phyloP scores from a whole-genome alignment of 1,139 yeast genomes.

The Suhomyces maxii region DNA sequence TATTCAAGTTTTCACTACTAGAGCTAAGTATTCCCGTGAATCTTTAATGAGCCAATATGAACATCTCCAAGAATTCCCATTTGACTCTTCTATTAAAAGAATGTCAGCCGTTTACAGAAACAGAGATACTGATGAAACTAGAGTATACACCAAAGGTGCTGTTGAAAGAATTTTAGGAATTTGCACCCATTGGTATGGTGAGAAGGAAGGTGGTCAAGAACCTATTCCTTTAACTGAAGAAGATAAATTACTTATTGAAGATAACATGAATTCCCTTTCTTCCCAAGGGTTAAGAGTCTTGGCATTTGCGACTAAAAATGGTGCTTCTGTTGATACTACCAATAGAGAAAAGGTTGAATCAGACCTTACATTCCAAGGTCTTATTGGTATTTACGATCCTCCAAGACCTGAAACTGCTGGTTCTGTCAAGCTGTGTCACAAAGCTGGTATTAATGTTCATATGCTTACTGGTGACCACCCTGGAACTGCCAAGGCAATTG shows the following conservation, averaged over 20 bases:
- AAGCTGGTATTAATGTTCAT: slow-evolving; percentile 54
- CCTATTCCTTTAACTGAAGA: slow-evolving; percentile 24
- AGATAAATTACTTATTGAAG: slow-evolving; percentile 25
- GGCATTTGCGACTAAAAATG: slow-evolving; percentile 39
- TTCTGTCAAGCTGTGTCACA: slow-evolving; percentile 46
- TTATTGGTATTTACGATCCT: slow-evolving; percentile 55
- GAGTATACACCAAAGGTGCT: slow-evolving; percentile 52
- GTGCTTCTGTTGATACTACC: slow-evolving; percentile 3
- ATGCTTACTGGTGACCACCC: slow-evolving; percentile 59
- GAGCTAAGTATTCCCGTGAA: slow-evolving; percentile 26
- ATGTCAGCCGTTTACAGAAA: slow-evolving; percentile 46
- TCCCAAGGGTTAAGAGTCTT: slow-evolving; percentile 47
- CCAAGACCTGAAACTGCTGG: slow-evolving; percentile 52
- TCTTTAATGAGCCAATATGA: slow-evolving; percentile 15
- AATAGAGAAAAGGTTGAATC: slow-evolving; percentile 32
- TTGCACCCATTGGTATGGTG: slow-evolving; percentile 35
- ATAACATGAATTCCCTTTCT: slow-evolving; percentile 38
- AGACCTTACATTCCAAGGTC: slow-evolving; percentile 43
- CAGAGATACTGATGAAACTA: slow-evolving; percentile 13
- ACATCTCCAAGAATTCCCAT: slow-evolving; percentile 34
- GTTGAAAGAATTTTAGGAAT: slow-evolving; percentile 48
- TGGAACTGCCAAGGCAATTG: slow-evolving; percentile 53
- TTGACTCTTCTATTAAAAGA: slow-evolving; percentile 42
- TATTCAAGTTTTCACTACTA: slow-evolving; percentile 34
- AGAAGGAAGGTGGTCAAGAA: slow-evolving; percentile 17